Percentiles rank a stretch among this genome's conserved stretches.
phyloP scores from a whole-genome alignment of 2,329 filamentous ascomycete genomes.

The Aureobasidium lini region DNA sequence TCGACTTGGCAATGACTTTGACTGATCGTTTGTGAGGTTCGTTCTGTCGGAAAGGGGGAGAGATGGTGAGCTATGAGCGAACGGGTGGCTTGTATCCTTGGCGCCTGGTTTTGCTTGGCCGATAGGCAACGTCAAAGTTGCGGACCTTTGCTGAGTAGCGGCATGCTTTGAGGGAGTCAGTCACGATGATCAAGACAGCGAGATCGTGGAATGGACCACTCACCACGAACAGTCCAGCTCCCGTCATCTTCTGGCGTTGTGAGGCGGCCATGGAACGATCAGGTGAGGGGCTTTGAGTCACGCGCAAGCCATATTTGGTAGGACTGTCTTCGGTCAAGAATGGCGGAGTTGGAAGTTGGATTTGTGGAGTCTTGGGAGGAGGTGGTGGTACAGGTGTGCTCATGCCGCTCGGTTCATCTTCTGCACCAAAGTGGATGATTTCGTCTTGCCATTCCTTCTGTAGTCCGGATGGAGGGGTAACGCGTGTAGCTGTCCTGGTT shows the following conservation, averaged over 20 bases:
- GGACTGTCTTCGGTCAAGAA: conserved; percentile 17
- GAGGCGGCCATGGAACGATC: not conserved
- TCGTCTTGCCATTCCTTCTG: not conserved
- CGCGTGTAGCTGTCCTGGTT: conserved; percentile 7
- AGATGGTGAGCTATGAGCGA: not conserved
- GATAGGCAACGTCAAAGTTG: not conserved
- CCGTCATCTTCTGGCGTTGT: conserved; percentile 15
- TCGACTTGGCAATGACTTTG: not conserved
- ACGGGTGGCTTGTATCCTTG: not conserved
- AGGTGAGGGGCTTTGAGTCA: conserved; percentile 7
- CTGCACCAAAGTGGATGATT: not conserved
- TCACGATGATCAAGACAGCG: not conserved
- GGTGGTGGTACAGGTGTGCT: conserved; percentile 12
- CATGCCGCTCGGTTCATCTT: conserved; percentile 12
- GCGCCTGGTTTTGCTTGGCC: conserved; percentile 4
- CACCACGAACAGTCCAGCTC: conserved; percentile 16
- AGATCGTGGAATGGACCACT: not conserved
- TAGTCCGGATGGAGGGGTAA: not conserved
- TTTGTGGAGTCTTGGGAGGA: conserved; percentile 2
- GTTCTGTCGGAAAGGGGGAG: conserved; percentile 1
- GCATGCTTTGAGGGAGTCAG: conserved; percentile 1
- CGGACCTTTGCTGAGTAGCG: conserved; percentile 1
- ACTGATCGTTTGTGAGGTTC: not conserved
- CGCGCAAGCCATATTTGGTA: conserved; percentile 16
- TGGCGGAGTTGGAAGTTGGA: conserved; percentile 14